These are phyloP conservation scores for Mycena vitilis DNA, from an alignment of 768 basidiomycete species.

Conservation along the genomic window DNA sequence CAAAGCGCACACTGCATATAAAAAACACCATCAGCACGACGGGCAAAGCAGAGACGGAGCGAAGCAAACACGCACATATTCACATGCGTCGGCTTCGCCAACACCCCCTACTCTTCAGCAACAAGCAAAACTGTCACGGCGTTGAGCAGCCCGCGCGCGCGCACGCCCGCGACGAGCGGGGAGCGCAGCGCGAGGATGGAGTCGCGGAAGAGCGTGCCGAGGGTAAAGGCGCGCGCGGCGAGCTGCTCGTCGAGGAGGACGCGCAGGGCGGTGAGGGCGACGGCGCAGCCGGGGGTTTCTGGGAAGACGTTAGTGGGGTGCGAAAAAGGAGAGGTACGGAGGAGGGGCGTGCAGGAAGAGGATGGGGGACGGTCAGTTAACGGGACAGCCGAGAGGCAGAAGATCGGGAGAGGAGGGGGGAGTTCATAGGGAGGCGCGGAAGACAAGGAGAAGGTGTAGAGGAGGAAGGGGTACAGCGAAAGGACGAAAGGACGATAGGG, in stretches of 20 bases:
- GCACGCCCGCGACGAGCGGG: conserved; percentile 81
- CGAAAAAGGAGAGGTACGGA: conserved; percentile 21
- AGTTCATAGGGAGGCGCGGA: no score
- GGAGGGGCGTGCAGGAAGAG: no score
- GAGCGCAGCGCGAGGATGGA: conserved; percentile 69
- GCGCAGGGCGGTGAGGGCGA: conserved; percentile 90
- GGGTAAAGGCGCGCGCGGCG: conserved; percentile 77
- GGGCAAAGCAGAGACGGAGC: no score
- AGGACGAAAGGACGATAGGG: no score
- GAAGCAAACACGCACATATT: no score
- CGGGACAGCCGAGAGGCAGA: no score
- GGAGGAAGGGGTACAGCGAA: no score
- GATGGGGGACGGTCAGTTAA: no score
- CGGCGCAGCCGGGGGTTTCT: conserved; percentile 97
- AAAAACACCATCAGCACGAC: no score
- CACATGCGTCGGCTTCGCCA: conserved; percentile 96
- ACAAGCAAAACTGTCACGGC: conserved; percentile 96
- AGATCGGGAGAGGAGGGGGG: no score
- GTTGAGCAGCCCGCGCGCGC: conserved; percentile 91
- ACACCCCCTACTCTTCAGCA: conserved; percentile 92
- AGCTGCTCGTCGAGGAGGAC: conserved; percentile 93
- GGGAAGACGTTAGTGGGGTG: conserved; percentile 8
- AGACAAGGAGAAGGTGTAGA: no score
- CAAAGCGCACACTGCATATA: conserved; percentile 94
- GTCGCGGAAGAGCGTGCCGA: conserved; percentile 86